phyloP scores from a whole-genome alignment of 2,329 filamentous ascomycete genomes.

The Neonectria coccinea region DNA sequence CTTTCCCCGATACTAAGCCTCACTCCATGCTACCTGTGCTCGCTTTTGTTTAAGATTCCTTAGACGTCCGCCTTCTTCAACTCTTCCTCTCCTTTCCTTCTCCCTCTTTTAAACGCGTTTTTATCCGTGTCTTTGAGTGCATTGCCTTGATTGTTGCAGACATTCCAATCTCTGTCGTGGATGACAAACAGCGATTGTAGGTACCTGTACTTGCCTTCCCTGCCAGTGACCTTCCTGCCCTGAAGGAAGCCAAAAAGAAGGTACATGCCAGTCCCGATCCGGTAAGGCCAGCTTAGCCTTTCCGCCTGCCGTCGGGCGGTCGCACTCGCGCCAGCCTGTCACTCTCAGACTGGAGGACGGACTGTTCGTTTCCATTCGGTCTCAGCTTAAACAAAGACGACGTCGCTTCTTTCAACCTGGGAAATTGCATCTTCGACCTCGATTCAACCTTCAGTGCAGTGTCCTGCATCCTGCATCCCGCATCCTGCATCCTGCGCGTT shows the following conservation, averaged over 20 bases:
- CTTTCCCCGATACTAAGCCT: constrained; percentile 19
- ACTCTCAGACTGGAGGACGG: not conserved
- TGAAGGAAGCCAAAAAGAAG: constrained; percentile 12
- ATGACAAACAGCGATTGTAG: constrained; percentile 18
- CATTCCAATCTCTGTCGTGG: not conserved
- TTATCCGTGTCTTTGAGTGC: not conserved
- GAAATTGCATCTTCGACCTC: not conserved
- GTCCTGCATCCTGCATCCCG: not conserved
- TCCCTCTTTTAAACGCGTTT: not conserved
- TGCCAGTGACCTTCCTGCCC: not conserved
- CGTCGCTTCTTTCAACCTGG: constrained; percentile 26
- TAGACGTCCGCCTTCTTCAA: not conserved
- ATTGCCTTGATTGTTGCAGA: not conserved
- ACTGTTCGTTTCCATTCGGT: not conserved
- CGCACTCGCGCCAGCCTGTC: constrained; percentile 5
- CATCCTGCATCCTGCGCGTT: not conserved
- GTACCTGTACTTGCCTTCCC: constrained; percentile 4
- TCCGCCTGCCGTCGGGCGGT: constrained; percentile 5
- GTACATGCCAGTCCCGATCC: constrained; percentile 20
- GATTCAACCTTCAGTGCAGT: not conserved
- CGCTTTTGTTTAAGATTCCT: constrained; percentile 4
- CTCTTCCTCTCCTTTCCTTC: not conserved
- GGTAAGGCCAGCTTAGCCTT: constrained; percentile 24
- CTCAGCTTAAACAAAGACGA: constrained; percentile 23
- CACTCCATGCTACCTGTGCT: not conserved